These are phyloP conservation scores for Stephanodiscus triporus DNA, from an alignment of 108 stramenopile genomes.

Conservation along the genomic window DNA sequence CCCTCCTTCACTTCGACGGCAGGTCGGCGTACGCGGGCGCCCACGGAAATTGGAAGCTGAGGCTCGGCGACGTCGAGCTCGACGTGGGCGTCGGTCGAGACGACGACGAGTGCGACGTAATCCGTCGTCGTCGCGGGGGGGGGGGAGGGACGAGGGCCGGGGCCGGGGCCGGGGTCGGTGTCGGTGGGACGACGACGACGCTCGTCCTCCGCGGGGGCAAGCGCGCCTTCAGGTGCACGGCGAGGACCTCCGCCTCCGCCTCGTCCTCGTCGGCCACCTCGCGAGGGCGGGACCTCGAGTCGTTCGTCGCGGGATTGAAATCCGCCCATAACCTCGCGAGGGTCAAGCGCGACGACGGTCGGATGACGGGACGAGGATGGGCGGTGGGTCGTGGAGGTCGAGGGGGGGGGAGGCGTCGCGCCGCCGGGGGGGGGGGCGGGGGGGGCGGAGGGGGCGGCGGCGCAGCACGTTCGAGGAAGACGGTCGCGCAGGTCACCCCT, in stretches of 20 bases:
- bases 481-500: constrained; percentile 5
- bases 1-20: background rate
- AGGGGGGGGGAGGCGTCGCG: too few species aligned
- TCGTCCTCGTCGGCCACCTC: too few species aligned
- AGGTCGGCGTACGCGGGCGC: constrained; percentile 13
- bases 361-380: too few species aligned
- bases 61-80: background rate
- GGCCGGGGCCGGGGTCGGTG: background rate
- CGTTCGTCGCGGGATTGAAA: constrained; percentile 4
- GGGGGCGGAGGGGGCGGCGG: background rate
- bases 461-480: too few species aligned
- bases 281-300: constrained; percentile 1
- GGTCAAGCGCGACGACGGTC: background rate
- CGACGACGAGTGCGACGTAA: background rate
- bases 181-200: too few species aligned
- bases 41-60: constrained; percentile 10
- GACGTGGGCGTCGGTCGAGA: background rate
- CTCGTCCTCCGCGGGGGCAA: background rate
- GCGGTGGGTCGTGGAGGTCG: too few species aligned
- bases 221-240: background rate
- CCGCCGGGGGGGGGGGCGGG: background rate
- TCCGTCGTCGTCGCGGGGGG: background rate
- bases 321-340: background rate
- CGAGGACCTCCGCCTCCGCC: too few species aligned
- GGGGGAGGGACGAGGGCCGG: background rate